Evolutionary conservation across 192 early-diverging fungal species (phyloP), one percentile per base, ranked within the genome.

Genomic region (Spinellus fusiger): DNA sequence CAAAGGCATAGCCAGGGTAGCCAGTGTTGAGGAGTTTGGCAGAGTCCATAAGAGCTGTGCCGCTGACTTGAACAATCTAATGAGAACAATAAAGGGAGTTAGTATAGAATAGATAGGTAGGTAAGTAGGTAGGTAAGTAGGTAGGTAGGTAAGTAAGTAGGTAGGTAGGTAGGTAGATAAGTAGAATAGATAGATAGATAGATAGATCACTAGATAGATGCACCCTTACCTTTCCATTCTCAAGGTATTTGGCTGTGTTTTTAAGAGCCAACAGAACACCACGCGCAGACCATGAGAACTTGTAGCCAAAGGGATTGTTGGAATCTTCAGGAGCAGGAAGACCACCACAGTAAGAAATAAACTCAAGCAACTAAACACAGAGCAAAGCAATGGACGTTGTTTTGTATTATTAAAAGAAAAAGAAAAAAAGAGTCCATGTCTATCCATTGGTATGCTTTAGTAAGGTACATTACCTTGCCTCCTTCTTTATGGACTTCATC

Each of bases 281-380:
- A 66, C 95, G 89, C 16, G 95, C 89, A 38, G 90, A 93, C 97
- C 97, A 99, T 65, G 86, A 89, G 81, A 99, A 99, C 76, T 99
- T 99, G 90, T 99, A 99, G 46, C 96, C 96, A 31, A 99, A 84
- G 59, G 96, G 96, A 75, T 98, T 98, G 85, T 96, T 93, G 56
- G 89, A 92, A 56, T 82, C 78, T 77, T 99, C 96, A 16, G 96
- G 96, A 49, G 95, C 96, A 15, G 96, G 96, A 59, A 99, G 85
- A 49, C 96, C 96, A 59, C 96, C 95, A 77, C 96, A 99, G 88
- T 91, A 99, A 12, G 93, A 96, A 48, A 89, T 78, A 75, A 98
- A 99, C 8, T 86, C 84, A 25, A 78, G 74, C 48, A 98, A 77
- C 76, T 79, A 49, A 49, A 56, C 9, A 52, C 29, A 66, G 18